Evolutionary conservation across 192 early-diverging fungal species (phyloP).

Genomic region (Mortierella alpina): DNA sequence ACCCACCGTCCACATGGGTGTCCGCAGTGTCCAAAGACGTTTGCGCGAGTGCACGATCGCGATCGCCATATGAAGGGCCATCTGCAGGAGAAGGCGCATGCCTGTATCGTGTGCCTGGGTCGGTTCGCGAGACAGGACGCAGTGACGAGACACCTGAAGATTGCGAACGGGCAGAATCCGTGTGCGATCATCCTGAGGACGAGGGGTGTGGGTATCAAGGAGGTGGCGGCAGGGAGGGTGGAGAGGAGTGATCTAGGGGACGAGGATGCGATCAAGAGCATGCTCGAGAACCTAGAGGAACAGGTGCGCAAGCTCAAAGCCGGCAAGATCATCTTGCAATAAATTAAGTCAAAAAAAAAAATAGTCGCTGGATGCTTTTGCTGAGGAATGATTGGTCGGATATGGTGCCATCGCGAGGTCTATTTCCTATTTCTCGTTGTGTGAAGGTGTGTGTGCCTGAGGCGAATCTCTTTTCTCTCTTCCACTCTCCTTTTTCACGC

Average conservation of each 20-base stretch:
- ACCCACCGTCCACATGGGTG: slow-evolving; percentile 74
- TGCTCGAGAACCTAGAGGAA: slow-evolving; percentile 15
- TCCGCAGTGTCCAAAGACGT: slow-evolving; percentile 74
- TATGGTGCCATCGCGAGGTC: too few species aligned
- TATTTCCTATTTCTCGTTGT: too few species aligned
- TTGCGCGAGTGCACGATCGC: slow-evolving; percentile 85
- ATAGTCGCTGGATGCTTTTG: too few species aligned
- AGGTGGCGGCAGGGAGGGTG: slow-evolving; percentile 29
- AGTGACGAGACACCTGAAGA: slow-evolving; percentile 42
- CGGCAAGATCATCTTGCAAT: background rate
- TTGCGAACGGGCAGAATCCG: slow-evolving; percentile 28
- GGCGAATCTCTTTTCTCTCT: too few species aligned
- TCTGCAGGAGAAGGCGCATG: slow-evolving; percentile 72
- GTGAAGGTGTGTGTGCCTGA: too few species aligned
- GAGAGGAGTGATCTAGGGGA: slow-evolving; percentile 13
- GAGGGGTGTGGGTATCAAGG: slow-evolving; percentile 6
- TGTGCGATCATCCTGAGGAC: slow-evolving; percentile 27
- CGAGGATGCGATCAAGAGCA: slow-evolving; percentile 6
- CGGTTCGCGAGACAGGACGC: slow-evolving; percentile 62
- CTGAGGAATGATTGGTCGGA: too few species aligned
- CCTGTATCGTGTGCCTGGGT: slow-evolving; percentile 74
- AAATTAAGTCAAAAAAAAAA: too few species aligned
- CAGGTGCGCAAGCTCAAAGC: slow-evolving; percentile 12
- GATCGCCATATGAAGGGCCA: slow-evolving; percentile 80
- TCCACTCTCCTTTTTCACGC: too few species aligned